Conservation (phyloP, 768 basidiomycete genomes). For the Chlorophyllum brunneum region DNA sequence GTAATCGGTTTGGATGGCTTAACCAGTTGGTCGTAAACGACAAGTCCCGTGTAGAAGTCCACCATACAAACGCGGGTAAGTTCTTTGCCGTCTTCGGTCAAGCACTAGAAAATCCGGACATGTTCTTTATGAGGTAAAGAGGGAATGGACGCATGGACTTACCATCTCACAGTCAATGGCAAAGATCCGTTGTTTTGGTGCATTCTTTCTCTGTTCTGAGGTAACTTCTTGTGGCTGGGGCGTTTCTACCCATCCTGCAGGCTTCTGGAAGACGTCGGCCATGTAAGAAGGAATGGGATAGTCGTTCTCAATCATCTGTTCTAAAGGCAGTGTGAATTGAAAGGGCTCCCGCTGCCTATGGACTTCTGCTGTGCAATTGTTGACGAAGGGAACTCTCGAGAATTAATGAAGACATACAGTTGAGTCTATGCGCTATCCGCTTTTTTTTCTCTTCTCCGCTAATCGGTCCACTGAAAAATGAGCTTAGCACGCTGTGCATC, state of each 20-base stretch:
- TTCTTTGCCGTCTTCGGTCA: conserved; percentile 88
- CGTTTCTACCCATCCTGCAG: conserved; percentile 80
- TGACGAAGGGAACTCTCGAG: neutral
- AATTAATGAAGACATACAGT: conserved; percentile 28
- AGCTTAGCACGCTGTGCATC: conserved; percentile 82
- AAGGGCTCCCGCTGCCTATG: conserved; percentile 54
- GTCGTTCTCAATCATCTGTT: conserved; percentile 93
- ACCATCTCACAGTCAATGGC: conserved; percentile 99
- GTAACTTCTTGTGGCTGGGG: conserved; percentile 35
- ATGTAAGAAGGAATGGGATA: conserved; percentile 88
- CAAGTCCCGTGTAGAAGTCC: conserved; percentile 66
- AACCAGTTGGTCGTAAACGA: conserved; percentile 87
- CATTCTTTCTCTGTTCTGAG: conserved; percentile 19
- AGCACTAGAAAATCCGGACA: conserved; percentile 48
- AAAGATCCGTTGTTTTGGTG: conserved; percentile 48
- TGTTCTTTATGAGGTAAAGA: neutral
- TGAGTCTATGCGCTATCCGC: conserved; percentile 39
- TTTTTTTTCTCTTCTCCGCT: conserved; percentile 77
- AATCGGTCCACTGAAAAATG: conserved; percentile 80
- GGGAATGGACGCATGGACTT: conserved; percentile 17
- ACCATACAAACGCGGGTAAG: conserved; percentile 83
- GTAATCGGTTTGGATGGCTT: conserved; percentile 80
- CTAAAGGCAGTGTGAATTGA: conserved; percentile 68
- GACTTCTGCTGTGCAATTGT: conserved; percentile 46
- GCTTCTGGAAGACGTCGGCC: conserved; percentile 62